Percentiles rank a stretch among this genome's conserved stretches.
These are phyloP conservation scores for Drosera spatulata DNA, from an alignment of 179 eudicot species.

Conservation along the genomic window DNA sequence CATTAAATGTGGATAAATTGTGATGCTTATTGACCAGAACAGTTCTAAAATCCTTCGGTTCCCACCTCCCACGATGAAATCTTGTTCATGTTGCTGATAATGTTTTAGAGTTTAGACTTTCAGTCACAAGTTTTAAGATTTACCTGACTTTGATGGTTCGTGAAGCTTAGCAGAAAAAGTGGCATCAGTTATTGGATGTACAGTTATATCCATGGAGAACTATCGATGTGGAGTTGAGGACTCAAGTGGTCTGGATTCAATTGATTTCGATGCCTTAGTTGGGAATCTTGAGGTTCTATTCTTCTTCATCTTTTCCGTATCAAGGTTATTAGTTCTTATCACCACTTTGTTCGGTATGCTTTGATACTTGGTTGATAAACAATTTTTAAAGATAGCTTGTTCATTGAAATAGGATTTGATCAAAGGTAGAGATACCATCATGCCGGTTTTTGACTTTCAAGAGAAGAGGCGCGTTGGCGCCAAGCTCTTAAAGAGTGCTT, in stretches of 20 bases:
- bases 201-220: slow-evolving; percentile 85
- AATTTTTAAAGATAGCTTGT: slow-evolving; percentile 8
- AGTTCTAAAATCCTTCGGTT: too few species aligned
- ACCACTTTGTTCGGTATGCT: neutral
- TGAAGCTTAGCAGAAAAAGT: slow-evolving; percentile 97
- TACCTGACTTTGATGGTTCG: slow-evolving; percentile 19
- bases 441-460: slow-evolving; percentile 85
- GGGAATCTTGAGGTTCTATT: slow-evolving; percentile 75
- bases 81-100: too few species aligned
- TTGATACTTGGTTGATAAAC: neutral
- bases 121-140: neutral
- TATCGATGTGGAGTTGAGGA: slow-evolving; percentile 84
- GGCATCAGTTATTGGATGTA: slow-evolving; percentile 89
- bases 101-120: neutral
- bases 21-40: too few species aligned
- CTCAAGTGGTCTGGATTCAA: slow-evolving; percentile 69
- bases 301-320: slow-evolving; percentile 1
- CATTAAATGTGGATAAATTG: too few species aligned
- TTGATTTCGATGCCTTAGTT: slow-evolving; percentile 73
- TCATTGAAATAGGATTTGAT: slow-evolving; percentile 60
- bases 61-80: too few species aligned
- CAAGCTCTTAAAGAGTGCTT: slow-evolving; percentile 45
- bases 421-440: slow-evolving; percentile 63
- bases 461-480: slow-evolving; percentile 63
- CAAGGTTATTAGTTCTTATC: neutral